These are phyloP conservation scores for Corynascus novoguineensis DNA, from an alignment of 495 filamentous ascomycete genomes.

Conservation along the genomic window DNA sequence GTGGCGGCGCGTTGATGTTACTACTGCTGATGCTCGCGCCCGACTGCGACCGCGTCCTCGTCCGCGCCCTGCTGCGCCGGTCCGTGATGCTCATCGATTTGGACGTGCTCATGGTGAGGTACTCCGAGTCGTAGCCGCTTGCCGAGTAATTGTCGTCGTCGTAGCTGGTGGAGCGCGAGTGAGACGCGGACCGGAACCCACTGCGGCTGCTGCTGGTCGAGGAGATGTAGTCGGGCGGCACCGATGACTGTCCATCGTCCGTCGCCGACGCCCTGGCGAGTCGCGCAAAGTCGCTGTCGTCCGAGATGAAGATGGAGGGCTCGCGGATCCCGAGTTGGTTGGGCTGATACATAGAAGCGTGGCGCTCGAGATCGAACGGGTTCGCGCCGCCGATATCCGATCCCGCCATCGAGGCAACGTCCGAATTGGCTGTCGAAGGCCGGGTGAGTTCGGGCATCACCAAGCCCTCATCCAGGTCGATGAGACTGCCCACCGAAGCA, in stretches of 20 bases:
- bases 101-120: slow-evolving; percentile 21
- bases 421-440: slow-evolving; percentile 52
- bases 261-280: slow-evolving; percentile 17
- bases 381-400: slow-evolving; percentile 44
- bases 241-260: slow-evolving; percentile 6
- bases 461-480: slow-evolving; percentile 50
- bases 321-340: slow-evolving; percentile 33
- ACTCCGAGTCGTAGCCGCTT: slow-evolving; percentile 30
- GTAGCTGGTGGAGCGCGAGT: slow-evolving; percentile 30
- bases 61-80: slow-evolving; percentile 6
- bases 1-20: too few relatives aligned
- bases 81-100: slow-evolving; percentile 3
- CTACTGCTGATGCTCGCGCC: slow-evolving; percentile 12
- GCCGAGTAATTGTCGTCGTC: slow-evolving; percentile 29
- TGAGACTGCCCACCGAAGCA: slow-evolving; percentile 41
- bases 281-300: slow-evolving; percentile 41
- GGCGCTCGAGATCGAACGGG: slow-evolving; percentile 52
- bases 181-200: slow-evolving; percentile 6
- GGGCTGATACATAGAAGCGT: slow-evolving; percentile 46
- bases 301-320: slow-evolving; percentile 48
- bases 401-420: slow-evolving; percentile 41
- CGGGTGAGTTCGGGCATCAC: slow-evolving; percentile 31
- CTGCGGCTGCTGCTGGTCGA: slow-evolving; percentile 8
- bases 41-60: slow-evolving; percentile 12
- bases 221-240: slow-evolving; percentile 11